Evolutionary conservation across 208 protist species (phyloP).

Genomic region (Leptomonas pyrrhocoris): DNA sequence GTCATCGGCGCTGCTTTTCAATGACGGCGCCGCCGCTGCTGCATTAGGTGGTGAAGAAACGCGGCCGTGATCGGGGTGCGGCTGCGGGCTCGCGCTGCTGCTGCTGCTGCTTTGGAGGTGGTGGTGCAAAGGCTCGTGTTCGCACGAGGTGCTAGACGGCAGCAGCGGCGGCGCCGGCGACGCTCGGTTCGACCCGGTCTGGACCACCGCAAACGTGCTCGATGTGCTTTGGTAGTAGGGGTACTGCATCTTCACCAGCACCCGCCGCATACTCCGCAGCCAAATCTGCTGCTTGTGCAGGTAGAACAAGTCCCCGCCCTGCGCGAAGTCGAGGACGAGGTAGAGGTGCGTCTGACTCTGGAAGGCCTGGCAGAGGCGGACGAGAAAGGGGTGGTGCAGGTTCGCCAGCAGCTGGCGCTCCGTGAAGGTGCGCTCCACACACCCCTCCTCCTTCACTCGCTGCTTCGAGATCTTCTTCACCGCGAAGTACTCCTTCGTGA

Average conservation of each 20-base stretch:
- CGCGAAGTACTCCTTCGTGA: slow-evolving; percentile 73
- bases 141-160: too few relatives aligned
- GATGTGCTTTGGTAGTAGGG: slow-evolving; percentile 54
- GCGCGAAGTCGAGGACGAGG: slow-evolving; percentile 85
- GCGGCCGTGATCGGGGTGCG: too few relatives aligned
- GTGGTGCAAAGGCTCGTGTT: too few relatives aligned
- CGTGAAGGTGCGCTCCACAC: slow-evolving; percentile 83
- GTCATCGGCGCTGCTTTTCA: too few relatives aligned
- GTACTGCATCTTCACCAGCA: slow-evolving; percentile 51
- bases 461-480: slow-evolving; percentile 90
- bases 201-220: slow-evolving; percentile 13
- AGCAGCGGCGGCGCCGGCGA: not conserved
- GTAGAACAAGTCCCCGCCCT: slow-evolving; percentile 85
- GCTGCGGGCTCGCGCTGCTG: too few relatives aligned
- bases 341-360: slow-evolving; percentile 85
- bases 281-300: slow-evolving; percentile 70
- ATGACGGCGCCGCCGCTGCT: too few relatives aligned
- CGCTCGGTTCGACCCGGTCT: not conserved
- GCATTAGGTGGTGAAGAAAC: too few relatives aligned
- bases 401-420: slow-evolving; percentile 82
- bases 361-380: slow-evolving; percentile 81
- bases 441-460: slow-evolving; percentile 81
- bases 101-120: not conserved
- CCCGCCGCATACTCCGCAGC: slow-evolving; percentile 59
- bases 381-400: slow-evolving; percentile 82